Evolutionary conservation across 139 green algal species (phyloP), one percentile per base, ranked within the genome.

Genomic region (Chlorella sorokiniana): DNA sequence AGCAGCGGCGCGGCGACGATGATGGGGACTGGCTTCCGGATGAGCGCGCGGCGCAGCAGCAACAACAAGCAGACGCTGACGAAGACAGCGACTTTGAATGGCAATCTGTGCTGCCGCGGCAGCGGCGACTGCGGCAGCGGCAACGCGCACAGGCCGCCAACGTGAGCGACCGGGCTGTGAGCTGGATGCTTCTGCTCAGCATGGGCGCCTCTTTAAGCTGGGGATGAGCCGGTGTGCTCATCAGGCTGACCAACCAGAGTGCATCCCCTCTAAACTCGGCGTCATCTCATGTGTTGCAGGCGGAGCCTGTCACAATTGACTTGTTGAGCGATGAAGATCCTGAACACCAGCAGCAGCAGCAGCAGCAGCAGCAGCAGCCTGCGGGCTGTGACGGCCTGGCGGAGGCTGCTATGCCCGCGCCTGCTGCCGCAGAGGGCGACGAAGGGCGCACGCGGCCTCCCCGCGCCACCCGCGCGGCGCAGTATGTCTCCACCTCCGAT

Each of bases 241-340:
- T n/a, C n/a, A n/a, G n/a, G n/a, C n/a, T n/a, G n/a, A n/a, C n/a
- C n/a, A n/a, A n/a, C n/a, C n/a, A n/a, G n/a, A n/a, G n/a, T n/a
- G n/a, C n/a, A n/a, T 10, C 61, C 22, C 31, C 41, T 41, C 62
- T 33, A 69, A 42, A 14, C 35, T 11, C 31, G 54, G 25, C 10
- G 54, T 63, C 23, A 1, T 31, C 22, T 14, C n/a, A n/a, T n/a
- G n/a, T 59, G 48, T 11, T 40, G 48, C 71, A 78, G 71, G 33
- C 71, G 33, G 71, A 78, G 48, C 71, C 71, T 8, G 35, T 78
- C 6, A 14, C 29, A 3, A 52, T 79, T 22, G 73, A 79, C 54
- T 14, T 79, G 54, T 37, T 79, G 11, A 69, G 54, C 11, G 73
- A 79, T 33, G 73, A 79, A 0, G 73, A 79, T 14, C 23, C 0